Percentiles rank a stretch among this genome's conserved stretches.
Evolutionary conservation across 331 rosid species (phyloP).

Genomic region (Ulmus americana): DNA sequence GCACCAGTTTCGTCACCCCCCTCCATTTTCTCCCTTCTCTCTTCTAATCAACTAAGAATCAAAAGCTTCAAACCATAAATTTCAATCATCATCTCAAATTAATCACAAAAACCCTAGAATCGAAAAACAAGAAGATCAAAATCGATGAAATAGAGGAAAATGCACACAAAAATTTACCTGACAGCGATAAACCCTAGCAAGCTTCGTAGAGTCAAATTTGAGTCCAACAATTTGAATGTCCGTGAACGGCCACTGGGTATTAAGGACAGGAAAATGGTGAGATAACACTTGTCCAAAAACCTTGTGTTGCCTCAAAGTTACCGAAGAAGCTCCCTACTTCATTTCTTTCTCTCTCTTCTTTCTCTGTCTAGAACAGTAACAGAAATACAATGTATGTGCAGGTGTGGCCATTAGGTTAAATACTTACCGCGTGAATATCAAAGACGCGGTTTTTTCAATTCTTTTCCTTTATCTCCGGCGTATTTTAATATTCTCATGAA

Average conservation of each 20-base stretch:
- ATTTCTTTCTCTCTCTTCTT: background rate
- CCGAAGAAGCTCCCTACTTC: background rate
- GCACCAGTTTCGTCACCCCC: slow-evolving; percentile 37
- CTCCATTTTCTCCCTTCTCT: slow-evolving; percentile 38
- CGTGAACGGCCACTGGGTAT: background rate
- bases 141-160: background rate
- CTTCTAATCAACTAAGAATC: slow-evolving; percentile 4
- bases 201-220: background rate
- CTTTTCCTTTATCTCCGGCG: slow-evolving; percentile 20
- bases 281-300: background rate
- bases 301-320: slow-evolving; percentile 10
- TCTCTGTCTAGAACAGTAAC: background rate
- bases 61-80: slow-evolving; percentile 5
- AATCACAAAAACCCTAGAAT: slow-evolving; percentile 3
- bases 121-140: background rate
- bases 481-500: background rate
- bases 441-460: slow-evolving; percentile 19
- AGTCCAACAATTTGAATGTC: background rate
- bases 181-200: slow-evolving; percentile 1
- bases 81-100: background rate
- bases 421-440: slow-evolving; percentile 15
- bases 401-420: slow-evolving; percentile 9
- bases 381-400: background rate
- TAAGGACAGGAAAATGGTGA: background rate
- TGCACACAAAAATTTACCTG: slow-evolving; percentile 9